These are phyloP conservation scores for Boletus sp. DNA, from an alignment of 1,284 basidiomycete genomes.

Conservation along the genomic window DNA sequence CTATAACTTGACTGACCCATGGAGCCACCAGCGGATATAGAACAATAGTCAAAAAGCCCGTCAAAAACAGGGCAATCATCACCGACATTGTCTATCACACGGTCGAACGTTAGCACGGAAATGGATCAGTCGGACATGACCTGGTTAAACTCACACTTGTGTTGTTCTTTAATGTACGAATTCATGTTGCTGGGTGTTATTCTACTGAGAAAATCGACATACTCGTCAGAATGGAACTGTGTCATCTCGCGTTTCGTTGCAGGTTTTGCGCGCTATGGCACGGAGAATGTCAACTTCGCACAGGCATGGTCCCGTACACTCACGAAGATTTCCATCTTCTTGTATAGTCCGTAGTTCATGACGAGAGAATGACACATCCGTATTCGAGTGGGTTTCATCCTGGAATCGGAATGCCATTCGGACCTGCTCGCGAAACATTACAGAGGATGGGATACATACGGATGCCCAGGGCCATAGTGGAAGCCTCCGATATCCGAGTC, in stretches of 20 bases:
- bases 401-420: constrained; percentile 28
- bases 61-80: constrained; percentile 99
- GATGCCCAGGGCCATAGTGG: constrained; percentile 94
- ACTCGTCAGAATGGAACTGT: constrained; percentile 92
- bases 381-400: constrained; percentile 96
- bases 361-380: constrained; percentile 99
- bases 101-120: neutral
- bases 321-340: constrained; percentile 97
- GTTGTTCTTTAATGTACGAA: constrained; percentile 89
- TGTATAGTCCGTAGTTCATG: constrained; percentile 98
- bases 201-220: constrained; percentile 83
- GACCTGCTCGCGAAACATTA: neutral
- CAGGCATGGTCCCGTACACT: constrained; percentile 33
- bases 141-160: constrained; percentile 71
- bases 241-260: constrained; percentile 98
- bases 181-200: constrained; percentile 86
- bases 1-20: constrained; percentile 69
- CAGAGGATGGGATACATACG: constrained; percentile 43
- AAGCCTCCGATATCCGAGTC: constrained; percentile 98
- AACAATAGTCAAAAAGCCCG: constrained; percentile 96
- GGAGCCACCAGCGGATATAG: constrained; percentile 96
- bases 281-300: neutral
- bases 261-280: constrained; percentile 87
- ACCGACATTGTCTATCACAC: constrained; percentile 69
- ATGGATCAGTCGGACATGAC: neutral